Evolutionary conservation across 768 basidiomycete species (phyloP).

Genomic region (Leccinellum albellum): DNA sequence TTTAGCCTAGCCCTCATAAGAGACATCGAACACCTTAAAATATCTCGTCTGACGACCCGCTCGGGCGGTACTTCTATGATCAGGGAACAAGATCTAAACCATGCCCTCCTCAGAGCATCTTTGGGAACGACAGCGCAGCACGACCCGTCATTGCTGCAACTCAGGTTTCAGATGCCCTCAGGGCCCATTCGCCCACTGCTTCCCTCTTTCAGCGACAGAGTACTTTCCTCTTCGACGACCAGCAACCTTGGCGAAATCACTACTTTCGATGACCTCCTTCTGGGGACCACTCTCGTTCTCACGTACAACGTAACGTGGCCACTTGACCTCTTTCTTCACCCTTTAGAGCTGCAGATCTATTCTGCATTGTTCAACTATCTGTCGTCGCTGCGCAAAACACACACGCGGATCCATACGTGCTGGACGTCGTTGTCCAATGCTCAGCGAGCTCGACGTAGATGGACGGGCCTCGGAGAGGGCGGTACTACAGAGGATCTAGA

Average conservation of each 20-base stretch:
- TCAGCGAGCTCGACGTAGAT: conserved; percentile 77
- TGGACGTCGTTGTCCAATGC: conserved; percentile 86
- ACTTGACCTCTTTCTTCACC: conserved; percentile 82
- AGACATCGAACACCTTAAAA: conserved; percentile 81
- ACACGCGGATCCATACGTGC: conserved; percentile 71
- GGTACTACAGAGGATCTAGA: conserved; percentile 71
- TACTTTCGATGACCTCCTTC: conserved; percentile 67
- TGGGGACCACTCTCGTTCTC: conserved; percentile 74
- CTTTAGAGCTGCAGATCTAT: conserved; percentile 70
- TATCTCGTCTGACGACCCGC: conserved; percentile 68
- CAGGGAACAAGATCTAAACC: conserved; percentile 85
- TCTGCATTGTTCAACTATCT: conserved; percentile 78
- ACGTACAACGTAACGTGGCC: conserved; percentile 80
- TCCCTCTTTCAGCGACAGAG: conserved; percentile 55
- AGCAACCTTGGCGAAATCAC: conserved; percentile 38
- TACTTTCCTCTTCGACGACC: conserved; percentile 41
- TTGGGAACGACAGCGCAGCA: conserved; percentile 86
- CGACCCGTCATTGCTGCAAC: conserved; percentile 67
- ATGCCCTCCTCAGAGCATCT: conserved; percentile 82
- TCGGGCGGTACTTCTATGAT: conserved; percentile 71
- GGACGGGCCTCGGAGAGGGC: conserved; percentile 86
- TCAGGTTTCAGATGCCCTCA: conserved; percentile 74
- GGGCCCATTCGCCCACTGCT: conserved; percentile 81
- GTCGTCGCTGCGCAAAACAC: conserved; percentile 79
- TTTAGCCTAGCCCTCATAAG: conserved; percentile 80